Conservation (phyloP, 2,329 filamentous ascomycete genomes). For the Colletotrichum navitas region DNA sequence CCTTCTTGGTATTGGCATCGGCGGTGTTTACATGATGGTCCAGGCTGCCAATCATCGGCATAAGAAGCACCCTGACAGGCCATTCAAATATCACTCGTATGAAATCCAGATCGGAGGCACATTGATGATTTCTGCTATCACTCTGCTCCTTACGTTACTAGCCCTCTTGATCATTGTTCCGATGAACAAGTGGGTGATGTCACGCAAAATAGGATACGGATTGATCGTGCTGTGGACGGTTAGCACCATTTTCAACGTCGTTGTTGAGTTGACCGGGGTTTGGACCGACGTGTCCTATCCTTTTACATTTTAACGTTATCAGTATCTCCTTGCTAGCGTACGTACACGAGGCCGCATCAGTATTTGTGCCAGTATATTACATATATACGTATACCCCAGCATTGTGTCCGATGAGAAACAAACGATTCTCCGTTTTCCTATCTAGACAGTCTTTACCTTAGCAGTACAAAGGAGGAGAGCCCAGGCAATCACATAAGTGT, state of each 20-base stretch:
- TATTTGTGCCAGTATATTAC: constrained; percentile 27
- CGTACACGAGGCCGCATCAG: constrained; percentile 26
- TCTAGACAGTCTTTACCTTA: constrained; percentile 32
- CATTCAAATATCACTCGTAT: constrained; percentile 80
- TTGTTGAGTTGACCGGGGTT: constrained; percentile 77
- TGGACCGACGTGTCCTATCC: constrained; percentile 56
- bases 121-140: constrained; percentile 86
- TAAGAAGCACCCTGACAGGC: constrained; percentile 73
- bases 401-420: constrained; percentile 31
- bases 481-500: background rate
- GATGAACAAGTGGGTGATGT: constrained; percentile 88
- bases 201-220: constrained; percentile 82
- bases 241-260: constrained; percentile 85
- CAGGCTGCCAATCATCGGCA: constrained; percentile 75
- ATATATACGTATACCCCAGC: constrained; percentile 28
- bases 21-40: constrained; percentile 89
- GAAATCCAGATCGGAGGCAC: constrained; percentile 87
- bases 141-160: constrained; percentile 83
- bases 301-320: constrained; percentile 12
- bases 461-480: background rate
- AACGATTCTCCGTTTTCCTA: constrained; percentile 1
- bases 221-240: constrained; percentile 84
- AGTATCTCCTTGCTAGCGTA: background rate
- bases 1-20: constrained; percentile 91
- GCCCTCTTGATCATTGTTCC: constrained; percentile 86